Conservation (phyloP, 768 basidiomycete species). For the Serendipita vermifera region DNA sequence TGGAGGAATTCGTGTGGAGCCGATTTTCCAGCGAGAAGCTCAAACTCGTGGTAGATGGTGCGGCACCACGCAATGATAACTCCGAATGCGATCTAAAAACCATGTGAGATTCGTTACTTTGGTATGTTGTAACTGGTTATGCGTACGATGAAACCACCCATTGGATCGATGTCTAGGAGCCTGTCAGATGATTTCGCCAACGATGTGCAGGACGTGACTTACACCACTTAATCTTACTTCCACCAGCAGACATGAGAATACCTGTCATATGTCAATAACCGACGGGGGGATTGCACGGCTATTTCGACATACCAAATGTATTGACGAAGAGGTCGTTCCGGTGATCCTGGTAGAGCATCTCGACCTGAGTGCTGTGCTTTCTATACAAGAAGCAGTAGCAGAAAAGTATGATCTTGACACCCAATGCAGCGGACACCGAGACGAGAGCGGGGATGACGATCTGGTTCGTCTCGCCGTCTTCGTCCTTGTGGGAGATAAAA, state of each 20-base stretch:
- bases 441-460: constrained; percentile 77
- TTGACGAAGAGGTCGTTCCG: constrained; percentile 87
- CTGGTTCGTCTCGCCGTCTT: constrained; percentile 33
- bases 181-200: constrained; percentile 14
- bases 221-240: constrained; percentile 76
- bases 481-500: constrained; percentile 44
- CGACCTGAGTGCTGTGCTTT: constrained; percentile 77
- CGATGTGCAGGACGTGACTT: constrained; percentile 24
- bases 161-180: constrained; percentile 55
- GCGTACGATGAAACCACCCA: constrained; percentile 61
- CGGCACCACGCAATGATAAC: constrained; percentile 66
- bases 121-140: too few relatives aligned
- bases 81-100: constrained; percentile 53
- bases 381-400: constrained; percentile 73
- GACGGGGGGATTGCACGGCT: constrained; percentile 5
- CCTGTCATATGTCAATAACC: constrained; percentile 29
- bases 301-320: constrained; percentile 42
- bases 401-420: constrained; percentile 84
- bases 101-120: not conserved
- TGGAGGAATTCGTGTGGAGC: constrained; percentile 86
- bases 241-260: constrained; percentile 71
- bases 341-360: constrained; percentile 94
- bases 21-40: constrained; percentile 78
- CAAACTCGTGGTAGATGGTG: constrained; percentile 72
- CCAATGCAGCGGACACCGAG: constrained; percentile 70